Evolutionary conservation across 805 yeast species (phyloP).

Genomic region (Saccharomycopsis capsularis): DNA sequence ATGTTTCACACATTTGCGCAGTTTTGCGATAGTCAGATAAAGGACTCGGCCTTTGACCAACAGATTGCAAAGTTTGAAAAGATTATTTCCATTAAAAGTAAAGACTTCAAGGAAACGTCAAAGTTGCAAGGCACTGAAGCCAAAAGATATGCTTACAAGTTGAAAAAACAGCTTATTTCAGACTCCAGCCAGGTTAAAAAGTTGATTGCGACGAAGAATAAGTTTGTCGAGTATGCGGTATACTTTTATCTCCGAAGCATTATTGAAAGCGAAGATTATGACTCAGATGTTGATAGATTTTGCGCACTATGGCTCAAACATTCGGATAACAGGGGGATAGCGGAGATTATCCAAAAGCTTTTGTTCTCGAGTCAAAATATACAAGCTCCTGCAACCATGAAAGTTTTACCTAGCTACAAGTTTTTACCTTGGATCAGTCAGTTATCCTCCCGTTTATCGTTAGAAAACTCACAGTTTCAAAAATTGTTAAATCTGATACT

Average conservation of each 20-base stretch:
- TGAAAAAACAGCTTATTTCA: constrained; percentile 40
- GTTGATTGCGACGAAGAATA: constrained; percentile 33
- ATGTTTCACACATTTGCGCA: constrained; percentile 57
- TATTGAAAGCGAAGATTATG: constrained; percentile 36
- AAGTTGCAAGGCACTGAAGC: constrained; percentile 47
- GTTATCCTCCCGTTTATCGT: constrained; percentile 59
- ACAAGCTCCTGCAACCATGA: background rate
- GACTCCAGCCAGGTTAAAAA: constrained; percentile 43
- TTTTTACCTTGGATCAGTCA: constrained; percentile 81
- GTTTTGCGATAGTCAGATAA: constrained; percentile 64
- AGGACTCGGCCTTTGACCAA: constrained; percentile 37
- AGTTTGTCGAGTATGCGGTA: constrained; percentile 47
- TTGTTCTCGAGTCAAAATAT: constrained; percentile 27
- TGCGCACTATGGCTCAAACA: constrained; percentile 79
- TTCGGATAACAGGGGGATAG: constrained; percentile 39
- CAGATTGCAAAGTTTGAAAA: constrained; percentile 37
- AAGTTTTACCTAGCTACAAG: constrained; percentile 46
- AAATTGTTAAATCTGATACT: constrained; percentile 41
- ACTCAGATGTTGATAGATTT: constrained; percentile 63
- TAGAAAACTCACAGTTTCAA: constrained; percentile 50
- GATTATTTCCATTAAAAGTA: constrained; percentile 35
- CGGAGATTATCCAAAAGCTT: constrained; percentile 33
- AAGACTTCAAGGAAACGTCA: constrained; percentile 43
- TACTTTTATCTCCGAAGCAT: constrained; percentile 53
- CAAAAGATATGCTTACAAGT: constrained; percentile 42